Base-by-base conservation (phyloP, 371 early-diverging fungal species). In the Smittium mucronatum region DNA sequence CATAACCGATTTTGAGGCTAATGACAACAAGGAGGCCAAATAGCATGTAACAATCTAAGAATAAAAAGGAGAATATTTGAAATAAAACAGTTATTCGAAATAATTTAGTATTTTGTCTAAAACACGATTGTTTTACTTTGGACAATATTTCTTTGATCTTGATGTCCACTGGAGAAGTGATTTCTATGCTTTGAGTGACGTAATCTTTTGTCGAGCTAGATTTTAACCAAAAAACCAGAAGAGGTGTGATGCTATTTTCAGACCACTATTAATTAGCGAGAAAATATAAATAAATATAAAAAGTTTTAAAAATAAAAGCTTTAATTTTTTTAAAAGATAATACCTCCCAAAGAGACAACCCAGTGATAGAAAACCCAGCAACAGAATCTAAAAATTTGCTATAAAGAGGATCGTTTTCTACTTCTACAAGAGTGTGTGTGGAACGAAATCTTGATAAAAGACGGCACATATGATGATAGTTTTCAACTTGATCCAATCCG, bases 401-500 rank as follows among this genome's bases (percentile, higher is more conserved):
- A 70, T 86, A 91, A 17, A 84, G 84, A 11, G 84, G 80, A 70
- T 82, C 82, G 57, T 88, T 87, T 28, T 86, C 82, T 66, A 94
- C 82, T 73, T 93, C 93, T 47, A 83, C 78, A 47, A 91, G 76
- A 58, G 90, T 90, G 69, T 89, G 89, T 15, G 91, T 88, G 26
- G 84, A 83, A 73, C 91, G 85, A 76, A 94, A 89, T 31, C 95
- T 81, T 25, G 88, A 85, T 67, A 95, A 78, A 72, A 93, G 79
- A 33, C 93, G 84, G 70, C 91, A 89, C 72, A 94, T 86, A 76
- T 91, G 91, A 72, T 93, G 92, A 79, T 86, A 91, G 74, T 89
- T 93, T 64, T 87, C 84, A 0, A 82, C 76, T 57, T 92, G 87
- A 60, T 86, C 82, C 71, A 92, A 76, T 0, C 89, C 89, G 36